Percentiles rank a stretch among this genome's conserved stretches.
phyloP scores from a whole-genome alignment of 164 flowering plant species.

The Magnolia officinalis region DNA sequence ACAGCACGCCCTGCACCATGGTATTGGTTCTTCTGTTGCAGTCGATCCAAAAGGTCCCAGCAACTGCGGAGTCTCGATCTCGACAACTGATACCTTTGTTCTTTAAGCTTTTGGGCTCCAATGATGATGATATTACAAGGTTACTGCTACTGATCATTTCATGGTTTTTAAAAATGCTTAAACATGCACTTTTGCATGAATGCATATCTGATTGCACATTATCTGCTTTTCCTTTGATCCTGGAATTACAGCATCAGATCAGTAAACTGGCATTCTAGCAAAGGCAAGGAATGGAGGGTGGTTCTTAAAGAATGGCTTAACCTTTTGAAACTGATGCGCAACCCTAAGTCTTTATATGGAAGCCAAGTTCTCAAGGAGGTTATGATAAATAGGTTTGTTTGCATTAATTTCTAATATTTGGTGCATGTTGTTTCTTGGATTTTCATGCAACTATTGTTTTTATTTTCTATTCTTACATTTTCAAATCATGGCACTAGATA shows the following conservation, averaged over 20 bases:
- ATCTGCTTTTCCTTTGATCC: neutral
- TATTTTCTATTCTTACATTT: neutral
- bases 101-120: slow-evolving; percentile 74
- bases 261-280: slow-evolving; percentile 38
- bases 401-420: neutral
- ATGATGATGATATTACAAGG: slow-evolving; percentile 39
- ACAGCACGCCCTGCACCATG: slow-evolving; percentile 52
- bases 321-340: slow-evolving; percentile 63
- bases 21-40: slow-evolving; percentile 67
- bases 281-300: slow-evolving; percentile 75
- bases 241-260: slow-evolving; percentile 47
- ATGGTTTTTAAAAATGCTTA: neutral
- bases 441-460: neutral
- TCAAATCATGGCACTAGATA: neutral
- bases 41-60: slow-evolving; percentile 59
- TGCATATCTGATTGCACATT: neutral
- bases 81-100: slow-evolving; percentile 62
- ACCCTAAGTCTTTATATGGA: slow-evolving; percentile 48
- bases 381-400: slow-evolving; percentile 60
- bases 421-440: neutral
- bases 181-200: neutral
- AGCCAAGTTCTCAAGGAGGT: slow-evolving; percentile 61
- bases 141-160: slow-evolving; percentile 11
- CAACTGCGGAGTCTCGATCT: slow-evolving; percentile 55
- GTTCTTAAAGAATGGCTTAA: slow-evolving; percentile 85